A percentile compares a stretch with the other conserved stretches of the same genome.
phyloP scores from a whole-genome alignment of 2,329 filamentous ascomycete genomes.

The Pseudogymnoascus destructans region DNA sequence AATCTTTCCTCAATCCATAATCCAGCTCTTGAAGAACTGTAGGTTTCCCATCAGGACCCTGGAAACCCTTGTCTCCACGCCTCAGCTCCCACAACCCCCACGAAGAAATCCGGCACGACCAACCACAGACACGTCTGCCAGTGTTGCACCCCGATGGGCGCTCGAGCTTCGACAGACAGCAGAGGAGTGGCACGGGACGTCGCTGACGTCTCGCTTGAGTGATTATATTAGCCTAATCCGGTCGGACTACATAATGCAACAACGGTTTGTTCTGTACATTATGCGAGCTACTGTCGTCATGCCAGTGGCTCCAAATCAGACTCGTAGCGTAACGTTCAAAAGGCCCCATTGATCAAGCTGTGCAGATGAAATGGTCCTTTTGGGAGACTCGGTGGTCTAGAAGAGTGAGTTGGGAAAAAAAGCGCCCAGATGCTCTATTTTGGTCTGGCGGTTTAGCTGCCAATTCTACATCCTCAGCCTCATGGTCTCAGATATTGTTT shows the following conservation, averaged over 20 bases:
- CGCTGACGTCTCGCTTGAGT: neutral
- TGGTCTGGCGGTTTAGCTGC: neutral
- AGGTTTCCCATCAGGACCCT: neutral
- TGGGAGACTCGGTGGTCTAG: neutral
- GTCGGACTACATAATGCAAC: neutral
- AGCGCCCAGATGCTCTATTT: neutral
- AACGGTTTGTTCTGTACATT: neutral
- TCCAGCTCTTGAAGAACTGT: neutral
- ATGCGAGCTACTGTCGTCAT: neutral
- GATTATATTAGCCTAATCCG: neutral
- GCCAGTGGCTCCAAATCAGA: constrained; percentile 3
- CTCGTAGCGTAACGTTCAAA: constrained; percentile 1
- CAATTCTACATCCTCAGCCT: neutral
- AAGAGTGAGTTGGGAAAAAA: neutral
- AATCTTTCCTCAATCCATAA: neutral
- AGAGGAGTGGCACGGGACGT: no score
- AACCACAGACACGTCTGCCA: constrained; percentile 2
- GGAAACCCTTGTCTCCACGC: neutral
- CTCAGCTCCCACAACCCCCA: neutral
- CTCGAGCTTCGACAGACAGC: no score
- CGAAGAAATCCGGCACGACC: neutral
- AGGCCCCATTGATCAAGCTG: neutral
- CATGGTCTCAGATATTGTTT: neutral
- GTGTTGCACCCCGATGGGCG: constrained; percentile 2
- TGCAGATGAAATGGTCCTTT: neutral